Evolutionary conservation across 2,329 filamentous ascomycete species (phyloP).

Genomic region (Epichloe aotearoae): DNA sequence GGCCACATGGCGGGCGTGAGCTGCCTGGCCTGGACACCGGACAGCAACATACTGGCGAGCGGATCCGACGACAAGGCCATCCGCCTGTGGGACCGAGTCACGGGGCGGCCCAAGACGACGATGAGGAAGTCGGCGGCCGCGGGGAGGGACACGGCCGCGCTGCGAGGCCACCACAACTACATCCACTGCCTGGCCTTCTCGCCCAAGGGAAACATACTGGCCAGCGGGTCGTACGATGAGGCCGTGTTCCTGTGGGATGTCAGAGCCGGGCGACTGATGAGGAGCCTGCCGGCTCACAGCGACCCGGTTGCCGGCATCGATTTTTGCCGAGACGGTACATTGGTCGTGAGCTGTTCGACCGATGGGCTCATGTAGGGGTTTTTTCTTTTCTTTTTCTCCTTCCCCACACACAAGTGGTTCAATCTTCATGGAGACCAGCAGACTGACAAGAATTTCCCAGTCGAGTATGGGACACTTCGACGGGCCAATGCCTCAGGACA

Average conservation of each 20-base stretch:
- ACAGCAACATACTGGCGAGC: slow-evolving; percentile 74
- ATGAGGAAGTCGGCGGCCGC: slow-evolving; percentile 22
- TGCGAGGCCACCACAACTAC: slow-evolving; percentile 90
- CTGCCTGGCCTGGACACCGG: slow-evolving; percentile 86
- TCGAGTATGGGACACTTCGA: slow-evolving; percentile 90
- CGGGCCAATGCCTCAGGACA: slow-evolving; percentile 87
- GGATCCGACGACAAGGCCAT: slow-evolving; percentile 96
- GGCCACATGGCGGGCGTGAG: slow-evolving; percentile 89
- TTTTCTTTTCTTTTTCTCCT: slow-evolving; percentile 7
- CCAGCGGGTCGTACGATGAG: slow-evolving; percentile 91
- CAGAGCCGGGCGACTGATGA: slow-evolving; percentile 73
- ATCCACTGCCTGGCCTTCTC: slow-evolving; percentile 89
- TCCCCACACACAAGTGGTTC: slow-evolving; percentile 3
- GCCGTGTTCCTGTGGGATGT: slow-evolving; percentile 97
- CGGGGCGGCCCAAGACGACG: slow-evolving; percentile 39
- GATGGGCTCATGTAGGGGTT: slow-evolving; percentile 66
- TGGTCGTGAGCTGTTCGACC: slow-evolving; percentile 82
- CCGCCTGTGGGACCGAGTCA: slow-evolving; percentile 71
- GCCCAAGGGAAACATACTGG: slow-evolving; percentile 96
- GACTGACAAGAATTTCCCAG: slow-evolving; percentile 23
- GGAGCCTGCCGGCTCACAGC: slow-evolving; percentile 82
- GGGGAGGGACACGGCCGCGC: slow-evolving; percentile 35
- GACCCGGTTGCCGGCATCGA: slow-evolving; percentile 91
- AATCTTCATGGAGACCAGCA: background rate
- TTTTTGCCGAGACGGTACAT: slow-evolving; percentile 80